Base-by-base conservation (phyloP, 768 basidiomycete species). In the Dioszegia crocea region DNA sequence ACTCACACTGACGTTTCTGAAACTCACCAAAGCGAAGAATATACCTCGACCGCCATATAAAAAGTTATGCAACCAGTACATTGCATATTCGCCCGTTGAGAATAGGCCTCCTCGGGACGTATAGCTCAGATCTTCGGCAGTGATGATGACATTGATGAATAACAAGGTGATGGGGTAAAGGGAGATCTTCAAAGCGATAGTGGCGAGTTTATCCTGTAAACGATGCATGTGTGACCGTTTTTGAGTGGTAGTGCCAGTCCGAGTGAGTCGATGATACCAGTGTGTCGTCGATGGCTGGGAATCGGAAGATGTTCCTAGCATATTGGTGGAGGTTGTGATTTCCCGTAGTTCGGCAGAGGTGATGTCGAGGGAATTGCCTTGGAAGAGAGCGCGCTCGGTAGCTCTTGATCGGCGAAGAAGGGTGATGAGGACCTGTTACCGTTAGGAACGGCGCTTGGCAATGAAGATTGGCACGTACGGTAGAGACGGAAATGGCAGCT, bases 101-200 rank as follows among this genome's bases (percentile, higher is more conserved):
- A 23, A 26, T 11, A 63, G 41, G 1, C 62, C 67, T 4, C 67
- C 64, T 11, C 33, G 27, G 30, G 23, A 40, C 17, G 60, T 58
- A 36, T 64, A 57, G 17, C 56, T 31, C 41, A 66, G 45, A 60
- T 66, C 64, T 14, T 59, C 63, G 19, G 57, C 64, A 23, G 61
- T 60, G 29, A 70, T 60, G 31, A 66, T 49, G 5, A 46, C 56
- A 52, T 67, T 70, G 36, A 64, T 47, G 12, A 63, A 33, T 8
- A 67, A 47, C 1, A 66, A 46, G 0, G 59, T 46, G 27, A 70
- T 52, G 11, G 68, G 68, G 43, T 67, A 70, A 31, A 64, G 45
- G 12, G 65, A 39, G 21, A 70, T 65, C 21, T 51, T 58, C 17
- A 64, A 50, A 10, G 68, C 65, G 29, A 67, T 70, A 27, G 44